These are phyloP conservation scores for Apiospora hydei DNA, from an alignment of 2,329 filamentous ascomycete species.

Conservation along the genomic window DNA sequence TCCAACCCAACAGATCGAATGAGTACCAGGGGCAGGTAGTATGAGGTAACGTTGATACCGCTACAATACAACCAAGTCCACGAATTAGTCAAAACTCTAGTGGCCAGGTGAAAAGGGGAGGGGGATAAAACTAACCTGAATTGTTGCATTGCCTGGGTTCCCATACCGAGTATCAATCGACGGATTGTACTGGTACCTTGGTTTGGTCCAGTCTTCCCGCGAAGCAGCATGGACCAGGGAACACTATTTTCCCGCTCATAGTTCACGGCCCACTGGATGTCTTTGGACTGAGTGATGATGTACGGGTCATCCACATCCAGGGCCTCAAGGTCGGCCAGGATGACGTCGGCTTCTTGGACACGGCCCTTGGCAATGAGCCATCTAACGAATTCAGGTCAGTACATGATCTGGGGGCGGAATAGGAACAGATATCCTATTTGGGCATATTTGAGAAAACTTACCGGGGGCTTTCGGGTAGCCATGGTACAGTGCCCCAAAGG, in stretches of 20 bases:
- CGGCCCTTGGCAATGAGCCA: slow-evolving; percentile 40
- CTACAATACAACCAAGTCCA: slow-evolving; percentile 31
- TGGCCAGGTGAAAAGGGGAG: background rate
- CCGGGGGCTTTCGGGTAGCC: slow-evolving; percentile 45
- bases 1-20: slow-evolving; percentile 59
- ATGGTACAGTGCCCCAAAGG: slow-evolving; percentile 39
- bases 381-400: slow-evolving; percentile 22
- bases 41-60: slow-evolving; percentile 41
- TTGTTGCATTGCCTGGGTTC: slow-evolving; percentile 47
- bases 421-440: background rate
- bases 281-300: slow-evolving; percentile 37
- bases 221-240: slow-evolving; percentile 56
- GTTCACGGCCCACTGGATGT: slow-evolving; percentile 43
- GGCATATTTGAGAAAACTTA: slow-evolving; percentile 25
- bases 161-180: slow-evolving; percentile 58
- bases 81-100: background rate
- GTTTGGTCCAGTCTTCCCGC: slow-evolving; percentile 51
- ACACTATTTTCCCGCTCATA: slow-evolving; percentile 52
- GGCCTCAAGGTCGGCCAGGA: slow-evolving; percentile 39
- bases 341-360: slow-evolving; percentile 40
- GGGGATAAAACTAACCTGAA: slow-evolving; percentile 8
- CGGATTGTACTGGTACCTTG: slow-evolving; percentile 57
- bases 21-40: slow-evolving; percentile 56
- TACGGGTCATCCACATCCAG: slow-evolving; percentile 35
- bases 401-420: too few species aligned